Evolutionary conservation across 2,329 filamentous ascomycete genomes (phyloP), one percentile per base, ranked within the genome.

Genomic region (Colletotrichum graminicola): DNA sequence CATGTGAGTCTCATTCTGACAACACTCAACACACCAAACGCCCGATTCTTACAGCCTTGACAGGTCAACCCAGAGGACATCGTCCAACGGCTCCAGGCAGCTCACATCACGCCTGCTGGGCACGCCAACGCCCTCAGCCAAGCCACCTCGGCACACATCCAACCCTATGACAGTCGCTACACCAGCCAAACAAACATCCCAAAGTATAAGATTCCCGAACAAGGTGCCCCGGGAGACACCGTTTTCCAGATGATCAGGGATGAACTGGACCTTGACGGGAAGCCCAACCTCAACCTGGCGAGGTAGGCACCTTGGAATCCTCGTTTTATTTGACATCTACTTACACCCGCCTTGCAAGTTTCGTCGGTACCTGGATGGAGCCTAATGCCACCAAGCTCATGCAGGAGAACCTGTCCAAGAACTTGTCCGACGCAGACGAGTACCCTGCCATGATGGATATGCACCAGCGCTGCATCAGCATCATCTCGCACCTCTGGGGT

Each of bases 341-440:
- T 70, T 34, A 62, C 74, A 74, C 32, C 45, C 2, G 49, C 34
- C 3, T 62, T 41, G 39, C 7, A 32, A 89, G 88, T 75, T 93
- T 93, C 71, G 91, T 93, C 1, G 88, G 89, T 47, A 93, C 92
- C 1, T 93, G 91, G 76, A 91, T 93, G 88, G 91, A 93, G 76
- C 84, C 86, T 14, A 87, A 92, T 75, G 91, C 89, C 7, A 85
- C 89, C 68, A 82, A 88, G 67, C 84, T 94, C 54, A 90, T 93
- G 85, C 81, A 87, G 26, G 90, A 93, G 75, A 92, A 93, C 71
- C 79, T 93, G 52, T 85, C 86, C 70, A 93, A 94, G 81, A 93
- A 93, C 75, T 84, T 94, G 79, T 87, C 89, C n/a, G 91, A 93
- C 77, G 89, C 90, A 2, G 91, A 91, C 75, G 88, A 91, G 77